phyloP scores from a whole-genome alignment of 2,329 filamentous ascomycete genomes.

The Hypoxylon sp. region DNA sequence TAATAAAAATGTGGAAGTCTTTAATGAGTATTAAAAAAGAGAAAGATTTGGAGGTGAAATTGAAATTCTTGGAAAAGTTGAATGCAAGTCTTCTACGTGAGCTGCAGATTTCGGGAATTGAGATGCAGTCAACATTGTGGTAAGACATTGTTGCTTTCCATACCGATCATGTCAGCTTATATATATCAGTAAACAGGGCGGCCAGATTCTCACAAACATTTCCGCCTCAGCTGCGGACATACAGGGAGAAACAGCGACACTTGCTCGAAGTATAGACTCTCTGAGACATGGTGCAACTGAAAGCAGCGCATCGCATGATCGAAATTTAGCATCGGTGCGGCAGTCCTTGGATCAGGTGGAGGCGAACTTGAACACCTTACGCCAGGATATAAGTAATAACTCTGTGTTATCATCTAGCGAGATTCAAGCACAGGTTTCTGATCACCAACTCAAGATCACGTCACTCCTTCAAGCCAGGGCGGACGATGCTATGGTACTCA shows the following conservation, averaged over 20 bases:
- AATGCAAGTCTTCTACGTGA: slow-evolving; percentile 9
- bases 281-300: neutral
- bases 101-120: slow-evolving; percentile 8
- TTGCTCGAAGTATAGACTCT: neutral
- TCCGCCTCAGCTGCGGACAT: neutral
- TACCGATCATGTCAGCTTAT: neutral
- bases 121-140: slow-evolving; percentile 8
- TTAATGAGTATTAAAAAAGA: slow-evolving; percentile 2
- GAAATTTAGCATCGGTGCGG: neutral
- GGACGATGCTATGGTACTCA: neutral
- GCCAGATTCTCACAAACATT: slow-evolving; percentile 2
- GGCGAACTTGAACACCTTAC: neutral
- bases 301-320: neutral
- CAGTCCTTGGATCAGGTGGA: neutral
- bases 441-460: neutral
- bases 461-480: neutral
- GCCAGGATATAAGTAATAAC: neutral
- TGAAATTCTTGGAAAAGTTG: slow-evolving; percentile 3
- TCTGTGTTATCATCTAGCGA: neutral
- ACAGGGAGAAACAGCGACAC: neutral
- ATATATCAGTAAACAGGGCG: neutral
- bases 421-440: neutral
- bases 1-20: slow-evolving; percentile 2
- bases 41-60: slow-evolving; percentile 2
- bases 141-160: neutral